Percentiles rank a stretch among this genome's conserved stretches.
phyloP scores from a whole-genome alignment of 306 rosid species.

The Trifolium dubium region DNA sequence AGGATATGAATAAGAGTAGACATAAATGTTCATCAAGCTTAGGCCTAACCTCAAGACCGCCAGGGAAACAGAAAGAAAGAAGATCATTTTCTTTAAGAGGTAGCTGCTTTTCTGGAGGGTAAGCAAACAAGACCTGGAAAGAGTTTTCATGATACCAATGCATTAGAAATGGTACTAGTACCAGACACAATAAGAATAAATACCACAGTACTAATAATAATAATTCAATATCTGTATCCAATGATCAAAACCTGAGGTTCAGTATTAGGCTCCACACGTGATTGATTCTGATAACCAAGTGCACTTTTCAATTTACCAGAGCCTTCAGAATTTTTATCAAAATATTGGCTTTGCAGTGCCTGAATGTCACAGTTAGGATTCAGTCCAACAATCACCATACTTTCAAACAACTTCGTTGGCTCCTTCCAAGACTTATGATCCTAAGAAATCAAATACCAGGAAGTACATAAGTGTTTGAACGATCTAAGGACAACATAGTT shows the following conservation, averaged over 20 bases:
- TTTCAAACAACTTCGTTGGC: constrained; percentile 86
- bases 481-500: constrained; percentile 7
- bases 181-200: constrained; percentile 5
- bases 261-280: constrained; percentile 77
- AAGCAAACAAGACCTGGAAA: constrained; percentile 85
- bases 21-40: constrained; percentile 36
- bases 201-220: not conserved
- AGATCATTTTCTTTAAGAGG: constrained; percentile 92
- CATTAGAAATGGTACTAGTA: constrained; percentile 12
- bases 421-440: constrained; percentile 88
- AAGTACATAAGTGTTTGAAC: constrained; percentile 39
- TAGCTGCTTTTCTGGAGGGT: constrained; percentile 94
- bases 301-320: constrained; percentile 75
- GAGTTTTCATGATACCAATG: constrained; percentile 26
- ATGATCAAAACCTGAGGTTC: constrained; percentile 96
- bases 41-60: constrained; percentile 87
- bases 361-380: constrained; percentile 92
- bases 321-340: constrained; percentile 70
- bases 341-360: constrained; percentile 75
- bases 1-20: constrained; percentile 16
- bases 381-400: constrained; percentile 94
- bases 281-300: constrained; percentile 71
- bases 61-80: constrained; percentile 97
- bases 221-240: constrained; percentile 32
- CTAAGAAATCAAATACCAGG: constrained; percentile 58